phyloP scores from a whole-genome alignment of 371 early-diverging fungal species.

The Mortierella sp. region DNA sequence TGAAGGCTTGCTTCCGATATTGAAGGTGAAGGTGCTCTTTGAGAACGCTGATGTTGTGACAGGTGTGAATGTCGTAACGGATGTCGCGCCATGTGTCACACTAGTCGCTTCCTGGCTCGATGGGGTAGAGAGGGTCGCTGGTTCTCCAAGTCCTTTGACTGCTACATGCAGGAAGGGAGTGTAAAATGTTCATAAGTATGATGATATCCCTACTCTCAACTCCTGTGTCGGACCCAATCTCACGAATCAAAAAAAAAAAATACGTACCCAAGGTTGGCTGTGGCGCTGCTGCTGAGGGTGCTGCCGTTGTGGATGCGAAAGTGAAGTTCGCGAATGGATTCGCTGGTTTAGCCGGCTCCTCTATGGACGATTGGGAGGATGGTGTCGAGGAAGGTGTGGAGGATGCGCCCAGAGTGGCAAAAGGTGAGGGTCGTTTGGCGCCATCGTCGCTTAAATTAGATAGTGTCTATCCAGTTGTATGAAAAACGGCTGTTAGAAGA shows the following conservation, averaged over 20 bases:
- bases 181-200: background rate
- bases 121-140: background rate
- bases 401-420: constrained; percentile 7
- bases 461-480: constrained; percentile 5
- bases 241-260: too few relatives aligned
- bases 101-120: background rate
- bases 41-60: constrained; percentile 7
- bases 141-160: background rate
- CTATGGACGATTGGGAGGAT: background rate
- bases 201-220: too few relatives aligned
- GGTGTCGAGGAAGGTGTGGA: background rate
- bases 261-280: constrained; percentile 1
- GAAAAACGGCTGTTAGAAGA: too few relatives aligned
- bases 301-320: constrained; percentile 10
- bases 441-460: constrained; percentile 27
- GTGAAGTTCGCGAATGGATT: constrained; percentile 18
- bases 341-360: background rate
- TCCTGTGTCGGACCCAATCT: too few relatives aligned
- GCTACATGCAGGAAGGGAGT: background rate
- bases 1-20: constrained; percentile 34
- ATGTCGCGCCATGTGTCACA: background rate
- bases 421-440: constrained; percentile 10
- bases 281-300: constrained; percentile 5
- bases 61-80: background rate
- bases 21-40: constrained; percentile 32